Evolutionary conservation across 129 eudicot species (phyloP), one percentile per base, ranked within the genome.

Genomic region (Flaveria linearis): DNA sequence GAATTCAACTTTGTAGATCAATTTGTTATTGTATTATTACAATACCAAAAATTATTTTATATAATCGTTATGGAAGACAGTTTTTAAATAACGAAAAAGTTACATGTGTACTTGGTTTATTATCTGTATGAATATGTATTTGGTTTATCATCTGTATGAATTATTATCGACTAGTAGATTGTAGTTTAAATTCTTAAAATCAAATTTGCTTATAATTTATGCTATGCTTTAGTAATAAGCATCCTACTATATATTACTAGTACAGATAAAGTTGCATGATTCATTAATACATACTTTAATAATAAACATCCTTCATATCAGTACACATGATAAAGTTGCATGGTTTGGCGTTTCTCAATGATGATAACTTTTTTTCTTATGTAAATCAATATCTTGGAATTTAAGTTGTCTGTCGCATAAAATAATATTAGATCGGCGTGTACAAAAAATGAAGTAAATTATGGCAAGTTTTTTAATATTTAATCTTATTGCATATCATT

Each of bases 1-100:
- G 74, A 41, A 55, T 72, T 42, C 68, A 63, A 72, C 52, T 56
- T 80, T 55, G 78, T 70, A 80, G 74, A 52, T 39, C 68, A 57
- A 46, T 66, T 55, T 70, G 42, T 70, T 45, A 23, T 70, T 62
- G 70, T 78, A 70, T 36, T 36, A 36, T 36, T 36, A 52, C 55
- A 53, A 67, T 78, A 17, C 30, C 57, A 77, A 77, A 3, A 20
- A 17, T 47, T 47, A 50, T 33, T 41, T 45, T 62, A 49, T 46
- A 9, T 52, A 50, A n/a, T 28, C 1, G 13, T 12, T n/a, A 26
- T 25, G 16, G 15, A 33, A 45, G 49, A 9, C 1, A 1, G 14
- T 9, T 45, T 45, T 12, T 45, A 7, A 43, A 43, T 43, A 45
- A 9, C 14, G 49, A 9, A 10, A 9, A 10, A 45, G 13, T 45